phyloP scores from a whole-genome alignment of 371 early-diverging fungal species.

The Choanephora cucurbitarum region DNA sequence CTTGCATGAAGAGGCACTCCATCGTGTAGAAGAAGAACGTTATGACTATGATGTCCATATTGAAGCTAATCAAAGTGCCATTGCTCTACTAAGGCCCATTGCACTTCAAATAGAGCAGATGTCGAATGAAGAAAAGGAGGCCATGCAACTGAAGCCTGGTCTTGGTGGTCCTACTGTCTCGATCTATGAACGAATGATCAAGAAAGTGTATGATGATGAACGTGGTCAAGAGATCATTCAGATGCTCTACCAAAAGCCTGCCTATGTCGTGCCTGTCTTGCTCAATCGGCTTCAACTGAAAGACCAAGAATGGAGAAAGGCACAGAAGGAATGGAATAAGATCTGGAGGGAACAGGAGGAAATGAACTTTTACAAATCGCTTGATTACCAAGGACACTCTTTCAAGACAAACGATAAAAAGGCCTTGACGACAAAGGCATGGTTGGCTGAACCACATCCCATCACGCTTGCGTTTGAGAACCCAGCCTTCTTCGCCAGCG shows the following conservation, averaged over 20 bases:
- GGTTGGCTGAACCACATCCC: conserved; percentile 81
- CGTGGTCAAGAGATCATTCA: conserved; percentile 92
- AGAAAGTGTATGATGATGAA: conserved; percentile 88
- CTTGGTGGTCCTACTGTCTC: conserved; percentile 85
- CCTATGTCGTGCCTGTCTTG: conserved; percentile 92
- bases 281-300: conserved; percentile 94
- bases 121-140: conserved; percentile 75
- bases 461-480: too few species aligned
- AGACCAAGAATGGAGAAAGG: conserved; percentile 92
- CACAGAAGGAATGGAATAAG: conserved; percentile 89
- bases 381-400: conserved; percentile 92
- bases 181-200: conserved; percentile 86
- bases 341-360: conserved; percentile 95
- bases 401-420: conserved; percentile 91
- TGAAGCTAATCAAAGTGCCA: conserved; percentile 89
- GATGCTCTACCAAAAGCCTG: conserved; percentile 90
- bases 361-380: conserved; percentile 94
- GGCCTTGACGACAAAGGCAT: conserved; percentile 69
- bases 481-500: conserved; percentile 24
- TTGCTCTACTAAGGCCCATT: conserved; percentile 89
- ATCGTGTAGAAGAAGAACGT: conserved; percentile 93
- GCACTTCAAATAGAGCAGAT: conserved; percentile 69
- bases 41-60: conserved; percentile 96
- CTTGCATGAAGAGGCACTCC: conserved; percentile 89
- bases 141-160: conserved; percentile 73